Base-by-base conservation (phyloP, 1,284 basidiomycete species). In the Malassezia caprae region DNA sequence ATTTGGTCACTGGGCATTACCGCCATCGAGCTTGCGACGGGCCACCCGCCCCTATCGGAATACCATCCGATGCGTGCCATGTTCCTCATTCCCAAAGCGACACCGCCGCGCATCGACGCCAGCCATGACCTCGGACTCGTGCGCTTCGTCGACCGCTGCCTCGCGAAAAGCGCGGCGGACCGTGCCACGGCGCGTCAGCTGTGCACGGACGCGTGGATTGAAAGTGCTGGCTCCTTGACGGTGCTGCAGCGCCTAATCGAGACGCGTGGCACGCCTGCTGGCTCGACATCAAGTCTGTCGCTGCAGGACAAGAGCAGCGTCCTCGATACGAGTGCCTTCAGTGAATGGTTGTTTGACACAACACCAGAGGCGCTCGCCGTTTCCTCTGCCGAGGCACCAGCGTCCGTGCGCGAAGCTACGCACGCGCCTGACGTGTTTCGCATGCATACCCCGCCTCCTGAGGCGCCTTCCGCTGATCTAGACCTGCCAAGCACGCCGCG, bases 141-240 rank as follows among this genome's bases (percentile, higher is more conserved):
- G 69, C 90, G 96, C 65, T 98, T 99, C 70, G 84, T 98, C 30
- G 79, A 82, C 19, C 80, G 83, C 48, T 99, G 94, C 76, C 77
- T 99, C 60, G 91, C 90, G 51, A 98, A 98, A 77, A 89, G 96
- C 63, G 85, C 91, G 3, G 79, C 79, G 64, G 69, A 93, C 84
- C 85, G 94, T 39, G 88, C 90, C 1, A 82, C 86, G 2, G 89
- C 93, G 27, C 88, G 84, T 73, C 90, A 94, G 60, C 81, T 99
- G 15, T 81, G 96, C 2, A 84, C 87, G 64, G 93, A 98, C 73
- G 83, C 84, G 21, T 99, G 98, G 78, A 87, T 99, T 77, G 83
- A 83, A 58, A 79, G 80, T 44, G 90, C 90, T 17, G 49, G 45
- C 27, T 12, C 31, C 6, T 17, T 52, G 5, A 23, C 39, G 1